phyloP scores from a whole-genome alignment of 2,329 filamentous ascomycete genomes.

The Colletotrichum scovillei region DNA sequence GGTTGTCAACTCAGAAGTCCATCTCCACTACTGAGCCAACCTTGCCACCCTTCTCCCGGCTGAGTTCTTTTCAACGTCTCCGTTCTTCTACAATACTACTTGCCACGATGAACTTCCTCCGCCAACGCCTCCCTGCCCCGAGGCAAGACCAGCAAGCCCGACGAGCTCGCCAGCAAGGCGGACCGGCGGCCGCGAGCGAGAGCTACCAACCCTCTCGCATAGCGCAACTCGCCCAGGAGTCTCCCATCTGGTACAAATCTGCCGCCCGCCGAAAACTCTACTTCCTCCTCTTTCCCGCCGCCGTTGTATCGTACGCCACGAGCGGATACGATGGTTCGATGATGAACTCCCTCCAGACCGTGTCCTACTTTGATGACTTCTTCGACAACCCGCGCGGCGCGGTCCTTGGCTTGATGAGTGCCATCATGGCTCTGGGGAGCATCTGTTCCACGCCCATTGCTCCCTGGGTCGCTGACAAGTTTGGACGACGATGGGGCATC shows the following conservation, averaged over 20 bases:
- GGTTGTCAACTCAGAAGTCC: not conserved
- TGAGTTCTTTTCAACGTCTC: not conserved
- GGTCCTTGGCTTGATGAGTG: conserved; percentile 46
- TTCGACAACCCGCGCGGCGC: conserved; percentile 48
- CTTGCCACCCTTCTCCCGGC: not conserved
- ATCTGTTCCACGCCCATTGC: conserved; percentile 49
- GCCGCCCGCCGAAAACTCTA: conserved; percentile 45
- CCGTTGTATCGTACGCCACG: conserved; percentile 51
- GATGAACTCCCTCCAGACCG: conserved; percentile 60
- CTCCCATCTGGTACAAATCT: conserved; percentile 45
- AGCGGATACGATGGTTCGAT: conserved; percentile 62
- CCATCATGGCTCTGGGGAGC: conserved; percentile 60
- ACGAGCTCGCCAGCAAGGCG: conserved; percentile 37
- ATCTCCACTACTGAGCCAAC: not conserved
- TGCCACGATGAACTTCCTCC: conserved; percentile 39
- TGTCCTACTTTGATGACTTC: conserved; percentile 54
- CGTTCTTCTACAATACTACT: not conserved
- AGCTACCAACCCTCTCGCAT: conserved; percentile 42
- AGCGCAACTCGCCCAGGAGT: conserved; percentile 41
- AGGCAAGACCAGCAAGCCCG: conserved; percentile 39
- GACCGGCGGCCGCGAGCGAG: conserved; percentile 11
- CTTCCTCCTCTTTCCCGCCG: conserved; percentile 46
- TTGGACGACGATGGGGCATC: conserved; percentile 46
- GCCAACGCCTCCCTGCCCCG: conserved; percentile 41
- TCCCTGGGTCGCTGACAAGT: conserved; percentile 46